phyloP scores from a whole-genome alignment of 2,329 filamentous ascomycete genomes.

The Fusarium miscanthi region DNA sequence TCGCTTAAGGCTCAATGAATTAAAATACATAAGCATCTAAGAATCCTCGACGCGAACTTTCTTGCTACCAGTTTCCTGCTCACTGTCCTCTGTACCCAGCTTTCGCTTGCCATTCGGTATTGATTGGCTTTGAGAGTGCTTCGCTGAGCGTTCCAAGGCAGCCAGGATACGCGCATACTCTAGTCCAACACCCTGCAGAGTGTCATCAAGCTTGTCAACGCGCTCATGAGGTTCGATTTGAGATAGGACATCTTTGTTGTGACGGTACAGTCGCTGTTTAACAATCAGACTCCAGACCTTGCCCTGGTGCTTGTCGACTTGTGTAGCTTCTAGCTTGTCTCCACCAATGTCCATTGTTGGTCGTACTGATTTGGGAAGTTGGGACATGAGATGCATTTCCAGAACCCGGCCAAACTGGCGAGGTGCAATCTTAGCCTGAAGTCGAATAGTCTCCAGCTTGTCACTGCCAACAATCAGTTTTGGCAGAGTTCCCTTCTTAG shows the following conservation, averaged over 20 bases:
- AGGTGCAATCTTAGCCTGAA: conserved; percentile 75
- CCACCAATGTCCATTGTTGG: conserved; percentile 59
- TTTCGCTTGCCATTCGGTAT: conserved; percentile 60
- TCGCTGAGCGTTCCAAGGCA: conserved; percentile 54
- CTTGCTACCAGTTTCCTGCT: conserved; percentile 56
- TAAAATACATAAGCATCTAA: conserved; percentile 21
- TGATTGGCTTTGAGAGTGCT: conserved; percentile 39
- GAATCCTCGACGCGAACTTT: conserved; percentile 56
- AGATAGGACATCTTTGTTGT: conserved; percentile 77
- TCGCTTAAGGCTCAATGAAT: not conserved
- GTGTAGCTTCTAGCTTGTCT: conserved; percentile 58
- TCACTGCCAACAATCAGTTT: conserved; percentile 67
- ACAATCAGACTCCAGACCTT: conserved; percentile 78
- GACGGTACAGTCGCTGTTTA: conserved; percentile 81
- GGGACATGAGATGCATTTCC: conserved; percentile 78
- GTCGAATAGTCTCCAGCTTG: conserved; percentile 66
- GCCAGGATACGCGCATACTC: conserved; percentile 77
- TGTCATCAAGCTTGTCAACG: conserved; percentile 77
- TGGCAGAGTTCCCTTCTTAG: conserved; percentile 60
- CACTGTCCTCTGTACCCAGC: conserved; percentile 45
- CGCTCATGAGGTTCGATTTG: conserved; percentile 76
- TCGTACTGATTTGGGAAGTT: conserved; percentile 66
- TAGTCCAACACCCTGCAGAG: conserved; percentile 73
- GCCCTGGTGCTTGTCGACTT: conserved; percentile 70
- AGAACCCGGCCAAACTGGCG: conserved; percentile 81